phyloP scores from a whole-genome alignment of 2,329 filamentous ascomycete species.

The Colletotrichum tropicicola region DNA sequence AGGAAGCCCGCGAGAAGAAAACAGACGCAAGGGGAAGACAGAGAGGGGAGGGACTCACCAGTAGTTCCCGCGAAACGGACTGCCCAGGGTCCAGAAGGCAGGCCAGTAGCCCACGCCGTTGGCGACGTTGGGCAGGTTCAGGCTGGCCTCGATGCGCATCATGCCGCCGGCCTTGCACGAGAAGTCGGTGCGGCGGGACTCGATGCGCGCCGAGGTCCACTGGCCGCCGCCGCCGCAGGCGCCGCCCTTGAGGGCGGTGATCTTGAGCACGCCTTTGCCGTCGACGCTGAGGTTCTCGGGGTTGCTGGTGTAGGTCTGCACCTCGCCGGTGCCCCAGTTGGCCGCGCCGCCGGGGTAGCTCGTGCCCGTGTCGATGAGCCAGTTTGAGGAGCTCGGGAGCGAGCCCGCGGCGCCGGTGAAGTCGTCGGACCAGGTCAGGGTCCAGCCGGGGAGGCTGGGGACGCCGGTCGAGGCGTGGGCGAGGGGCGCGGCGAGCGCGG shows the following conservation, averaged over 20 bases:
- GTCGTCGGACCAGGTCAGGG: conserved; percentile 35
- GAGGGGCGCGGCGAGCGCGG: neutral
- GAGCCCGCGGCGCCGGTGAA: conserved; percentile 34
- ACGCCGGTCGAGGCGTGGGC: neutral
- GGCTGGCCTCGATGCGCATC: conserved; percentile 46
- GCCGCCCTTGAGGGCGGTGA: neutral
- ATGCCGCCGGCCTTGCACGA: conserved; percentile 40
- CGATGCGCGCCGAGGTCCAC: conserved; percentile 55
- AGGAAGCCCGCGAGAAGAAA: too few relatives aligned
- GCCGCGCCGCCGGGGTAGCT: conserved; percentile 51
- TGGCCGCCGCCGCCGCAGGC: neutral
- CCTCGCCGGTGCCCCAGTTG: conserved; percentile 51
- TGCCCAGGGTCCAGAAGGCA: conserved; percentile 55
- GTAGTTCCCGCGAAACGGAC: conserved; percentile 45
- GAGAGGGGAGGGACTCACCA: neutral
- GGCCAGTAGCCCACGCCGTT: conserved; percentile 51
- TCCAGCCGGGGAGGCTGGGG: conserved; percentile 24
- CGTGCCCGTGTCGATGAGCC: conserved; percentile 52
- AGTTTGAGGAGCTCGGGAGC: conserved; percentile 40
- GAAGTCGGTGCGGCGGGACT: conserved; percentile 46
- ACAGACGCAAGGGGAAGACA: neutral
- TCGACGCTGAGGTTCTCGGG: conserved; percentile 50
- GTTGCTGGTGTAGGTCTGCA: conserved; percentile 52
- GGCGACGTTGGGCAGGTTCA: conserved; percentile 34
- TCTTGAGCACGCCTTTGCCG: conserved; percentile 31